Conservation (phyloP, 2,329 filamentous ascomycete genomes). For the Xylaria sp. region DNA sequence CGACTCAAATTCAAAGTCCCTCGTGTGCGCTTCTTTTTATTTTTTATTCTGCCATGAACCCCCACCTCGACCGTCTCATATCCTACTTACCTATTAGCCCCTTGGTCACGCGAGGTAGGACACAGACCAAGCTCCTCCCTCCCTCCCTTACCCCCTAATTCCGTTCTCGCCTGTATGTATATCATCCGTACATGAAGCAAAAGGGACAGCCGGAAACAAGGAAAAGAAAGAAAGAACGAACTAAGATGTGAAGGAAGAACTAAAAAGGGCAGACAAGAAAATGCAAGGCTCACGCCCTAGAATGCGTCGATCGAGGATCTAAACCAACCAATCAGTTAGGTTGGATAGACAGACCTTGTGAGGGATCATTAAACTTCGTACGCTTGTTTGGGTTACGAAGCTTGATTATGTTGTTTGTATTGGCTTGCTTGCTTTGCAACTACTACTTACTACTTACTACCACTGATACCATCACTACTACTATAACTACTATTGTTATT, state of each 20-base stretch:
- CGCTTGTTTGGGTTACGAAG: slow-evolving; percentile 13
- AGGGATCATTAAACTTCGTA: background rate
- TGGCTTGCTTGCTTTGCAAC: background rate
- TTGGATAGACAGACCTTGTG: background rate
- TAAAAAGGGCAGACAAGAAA: slow-evolving; percentile 7
- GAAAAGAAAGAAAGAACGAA: background rate
- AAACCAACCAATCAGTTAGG: background rate
- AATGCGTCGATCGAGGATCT: slow-evolving; percentile 4
- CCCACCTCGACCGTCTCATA: background rate
- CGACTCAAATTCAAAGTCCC: too few relatives aligned
- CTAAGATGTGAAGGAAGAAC: background rate
- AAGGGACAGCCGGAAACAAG: slow-evolving; percentile 8
- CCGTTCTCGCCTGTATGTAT: slow-evolving; percentile 21
- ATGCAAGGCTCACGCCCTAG: slow-evolving; percentile 32
- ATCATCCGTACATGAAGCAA: slow-evolving; percentile 23
- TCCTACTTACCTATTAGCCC: slow-evolving; percentile 2
- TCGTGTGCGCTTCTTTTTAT: background rate
- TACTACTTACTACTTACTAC: too few relatives aligned
- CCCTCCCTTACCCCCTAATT: background rate
- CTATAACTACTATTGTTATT: background rate
- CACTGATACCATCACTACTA: background rate
- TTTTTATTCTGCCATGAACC: background rate
- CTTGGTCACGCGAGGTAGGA: background rate
- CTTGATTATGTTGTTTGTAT: too few relatives aligned
- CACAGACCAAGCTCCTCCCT: background rate